Conservation (phyloP, 1,284 basidiomycete species). For the Ganoderma lucidum region DNA sequence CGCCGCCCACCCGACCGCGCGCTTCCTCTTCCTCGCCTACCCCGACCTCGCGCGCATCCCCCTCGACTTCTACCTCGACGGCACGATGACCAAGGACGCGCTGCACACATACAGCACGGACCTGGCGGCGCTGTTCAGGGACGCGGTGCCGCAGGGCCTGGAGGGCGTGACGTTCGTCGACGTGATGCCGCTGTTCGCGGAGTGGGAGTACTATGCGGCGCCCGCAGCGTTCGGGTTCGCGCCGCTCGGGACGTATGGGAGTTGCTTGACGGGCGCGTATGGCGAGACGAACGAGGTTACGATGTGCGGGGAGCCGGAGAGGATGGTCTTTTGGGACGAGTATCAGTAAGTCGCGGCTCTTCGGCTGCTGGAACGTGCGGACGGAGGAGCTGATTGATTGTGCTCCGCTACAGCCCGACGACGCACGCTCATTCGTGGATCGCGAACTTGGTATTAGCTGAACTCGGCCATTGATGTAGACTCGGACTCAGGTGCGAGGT, state of each 20-base stretch:
- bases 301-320: slow-evolving; percentile 15
- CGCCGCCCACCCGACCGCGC: slow-evolving; percentile 9
- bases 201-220: slow-evolving; percentile 16
- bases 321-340: slow-evolving; percentile 22
- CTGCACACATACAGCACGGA: slow-evolving; percentile 8
- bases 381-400: background rate
- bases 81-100: background rate
- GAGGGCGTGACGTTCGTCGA: slow-evolving; percentile 8
- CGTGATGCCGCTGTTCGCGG: slow-evolving; percentile 14
- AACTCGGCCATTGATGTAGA: background rate
- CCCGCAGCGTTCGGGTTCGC: slow-evolving; percentile 17
- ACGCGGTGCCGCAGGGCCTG: background rate
- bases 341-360: slow-evolving; percentile 20
- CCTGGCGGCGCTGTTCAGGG: slow-evolving; percentile 3
- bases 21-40: slow-evolving; percentile 19
- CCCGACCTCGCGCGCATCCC: slow-evolving; percentile 18
- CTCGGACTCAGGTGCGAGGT: background rate
- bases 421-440: slow-evolving; percentile 23
- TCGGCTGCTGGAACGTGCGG: no score
- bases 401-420: slow-evolving; percentile 12
- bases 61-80: slow-evolving; percentile 2
- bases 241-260: slow-evolving; percentile 18
- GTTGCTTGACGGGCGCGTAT: slow-evolving; percentile 20
- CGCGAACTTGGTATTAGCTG: slow-evolving; percentile 13
- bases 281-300: slow-evolving; percentile 13